These are phyloP conservation scores for Hygrocybe punicea DNA, from an alignment of 768 basidiomycete species.

Conservation along the genomic window DNA sequence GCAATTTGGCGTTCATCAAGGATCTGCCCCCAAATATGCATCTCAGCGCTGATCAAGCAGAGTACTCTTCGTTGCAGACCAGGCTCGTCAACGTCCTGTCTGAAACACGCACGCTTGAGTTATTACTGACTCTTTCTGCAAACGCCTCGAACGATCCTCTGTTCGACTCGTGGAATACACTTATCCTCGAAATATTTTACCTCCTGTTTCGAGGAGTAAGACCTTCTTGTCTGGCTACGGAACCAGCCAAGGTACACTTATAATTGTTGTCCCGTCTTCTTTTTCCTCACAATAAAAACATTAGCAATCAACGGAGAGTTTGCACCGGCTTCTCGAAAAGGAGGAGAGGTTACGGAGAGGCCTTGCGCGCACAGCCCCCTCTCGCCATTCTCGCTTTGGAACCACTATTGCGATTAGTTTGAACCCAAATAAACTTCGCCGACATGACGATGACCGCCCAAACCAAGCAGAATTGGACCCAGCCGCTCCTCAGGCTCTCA, in stretches of 20 bases:
- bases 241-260: constrained; percentile 61
- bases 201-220: constrained; percentile 80
- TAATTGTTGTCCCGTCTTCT: constrained; percentile 9
- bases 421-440: constrained; percentile 51
- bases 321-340: constrained; percentile 71
- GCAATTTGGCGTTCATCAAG: constrained; percentile 93
- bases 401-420: constrained; percentile 85
- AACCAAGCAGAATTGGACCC: constrained; percentile 18
- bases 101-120: constrained; percentile 67
- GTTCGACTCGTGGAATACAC: constrained; percentile 81
- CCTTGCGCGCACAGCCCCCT: constrained; percentile 51
- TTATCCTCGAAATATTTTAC: constrained; percentile 91
- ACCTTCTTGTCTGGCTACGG: constrained; percentile 52
- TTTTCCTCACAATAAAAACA: constrained; percentile 11
- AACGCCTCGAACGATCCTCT: constrained; percentile 73
- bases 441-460: constrained; percentile 22
- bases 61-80: constrained; percentile 74
- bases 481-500: constrained; percentile 46
- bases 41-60: constrained; percentile 73
- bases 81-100: constrained; percentile 68
- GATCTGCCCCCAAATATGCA: constrained; percentile 73
- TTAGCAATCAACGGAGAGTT: constrained; percentile 64
- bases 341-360: constrained; percentile 68
- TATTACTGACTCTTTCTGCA: constrained; percentile 82
- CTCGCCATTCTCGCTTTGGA: constrained; percentile 93